Evolutionary conservation across 345 rosid species (phyloP).

Genomic region (Toxicodendron radicans): DNA sequence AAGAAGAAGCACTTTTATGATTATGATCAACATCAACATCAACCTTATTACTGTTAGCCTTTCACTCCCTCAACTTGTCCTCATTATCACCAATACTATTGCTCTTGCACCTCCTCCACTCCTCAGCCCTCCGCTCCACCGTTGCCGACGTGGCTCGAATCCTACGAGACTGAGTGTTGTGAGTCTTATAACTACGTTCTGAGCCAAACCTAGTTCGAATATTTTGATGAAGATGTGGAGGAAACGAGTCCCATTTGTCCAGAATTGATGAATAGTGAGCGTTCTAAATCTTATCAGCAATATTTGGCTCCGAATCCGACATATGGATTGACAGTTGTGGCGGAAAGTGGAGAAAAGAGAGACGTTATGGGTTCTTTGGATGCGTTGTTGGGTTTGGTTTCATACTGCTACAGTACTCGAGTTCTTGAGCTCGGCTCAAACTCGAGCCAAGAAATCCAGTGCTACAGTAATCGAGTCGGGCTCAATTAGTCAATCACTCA

Average conservation of each 20-base stretch:
- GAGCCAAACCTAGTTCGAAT: slow-evolving; percentile 7
- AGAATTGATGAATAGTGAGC: slow-evolving; percentile 4
- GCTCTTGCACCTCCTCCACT: slow-evolving; percentile 21
- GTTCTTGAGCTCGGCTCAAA: too few species aligned
- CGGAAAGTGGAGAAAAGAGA: background rate
- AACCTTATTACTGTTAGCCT: background rate
- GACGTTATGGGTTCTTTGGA: background rate
- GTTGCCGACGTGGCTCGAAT: slow-evolving; percentile 52
- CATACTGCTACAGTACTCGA: too few species aligned
- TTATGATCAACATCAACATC: background rate
- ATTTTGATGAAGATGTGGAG: slow-evolving; percentile 26
- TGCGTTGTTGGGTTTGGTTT: background rate
- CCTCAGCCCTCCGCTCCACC: slow-evolving; percentile 73
- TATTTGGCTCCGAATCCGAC: background rate
- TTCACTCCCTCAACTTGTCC: slow-evolving; percentile 19
- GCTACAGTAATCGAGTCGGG: too few species aligned
- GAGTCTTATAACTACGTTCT: background rate
- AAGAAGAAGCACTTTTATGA: slow-evolving; percentile 28
- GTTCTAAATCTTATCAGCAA: slow-evolving; percentile 24
- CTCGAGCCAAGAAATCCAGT: too few species aligned
- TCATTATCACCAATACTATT: slow-evolving; percentile 20
- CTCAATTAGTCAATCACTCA: too few species aligned
- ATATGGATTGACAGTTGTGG: background rate
- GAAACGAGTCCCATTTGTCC: slow-evolving; percentile 13
- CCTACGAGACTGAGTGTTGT: slow-evolving; percentile 16